Evolutionary conservation across 140 eudicot genomes (phyloP), one percentile per base, ranked within the genome.

Genomic region (Ambrosia hybrid): DNA sequence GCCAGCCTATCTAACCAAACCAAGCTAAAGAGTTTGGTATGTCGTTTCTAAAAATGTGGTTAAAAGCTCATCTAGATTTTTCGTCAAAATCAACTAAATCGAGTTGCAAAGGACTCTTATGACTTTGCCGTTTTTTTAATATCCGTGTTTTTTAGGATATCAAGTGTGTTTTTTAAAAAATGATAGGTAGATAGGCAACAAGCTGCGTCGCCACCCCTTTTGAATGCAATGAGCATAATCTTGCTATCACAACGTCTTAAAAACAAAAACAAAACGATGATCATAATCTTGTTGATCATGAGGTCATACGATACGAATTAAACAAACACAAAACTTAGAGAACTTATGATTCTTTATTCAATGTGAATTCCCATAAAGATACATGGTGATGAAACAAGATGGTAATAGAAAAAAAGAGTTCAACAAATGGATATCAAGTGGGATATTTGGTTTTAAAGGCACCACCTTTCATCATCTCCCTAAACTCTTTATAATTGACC

Each of bases 381-480:
- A 77, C 81, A 74, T 67, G 68, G 10, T 67, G 79, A 59, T 67
- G 17, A 73, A 51, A 73, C 75, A 79, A 73, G 75, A 73, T 38
- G 56, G 65, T 15, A 21, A 46, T 8, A 0, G 9, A 36, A 17
- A 57, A 48, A 9, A 7, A 41, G n/a, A 65, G 76, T 36, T 43
- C 15, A 48, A 48, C 15, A 58, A 57, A 65, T 10, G 74, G 39
- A 21, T 36, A 37, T 72, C 58, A 79, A 58, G 37, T 48, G 70
- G 76, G 9, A 30, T 49, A n/a, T 70, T 78, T 70, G 26, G 77
- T 73, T 6, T 75, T 80, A 83, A 89, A 84, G 60, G 87, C 90
- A 49, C 93, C 93, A 72, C 93, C 86, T 81, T 84, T 84, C 93
- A 89, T 86, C 96, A 89, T 89, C 70, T 80, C 85, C 71, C 66